Evolutionary conservation across 805 yeast species (phyloP), one percentile per base, ranked within the genome.

Genomic region (Torulaspora franciscae): DNA sequence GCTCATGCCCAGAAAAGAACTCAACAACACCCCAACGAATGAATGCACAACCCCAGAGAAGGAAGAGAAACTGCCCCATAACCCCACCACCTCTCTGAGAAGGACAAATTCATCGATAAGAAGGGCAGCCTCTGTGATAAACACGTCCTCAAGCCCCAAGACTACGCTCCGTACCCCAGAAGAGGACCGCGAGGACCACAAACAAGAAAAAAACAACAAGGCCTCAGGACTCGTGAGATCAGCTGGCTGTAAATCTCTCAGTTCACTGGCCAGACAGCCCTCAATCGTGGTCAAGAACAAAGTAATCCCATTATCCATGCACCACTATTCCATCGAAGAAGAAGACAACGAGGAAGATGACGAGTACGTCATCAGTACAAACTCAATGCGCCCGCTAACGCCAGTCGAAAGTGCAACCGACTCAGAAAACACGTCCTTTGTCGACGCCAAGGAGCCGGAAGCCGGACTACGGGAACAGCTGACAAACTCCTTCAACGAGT

Each of bases 71-170:
- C 22, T 38, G 6, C 28, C 30, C 11, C 43, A 40, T 7, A 43
- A 44, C 19, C 49, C 49, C 5, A 45, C 48, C 3, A 40, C 57
- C 6, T 55, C 65, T 14, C 45, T 65, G 34, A 57, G 67, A 48
- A 57, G 69, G 27, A 62, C 68, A 0, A 61, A 63, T 6, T 65
- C 69, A 0, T 62, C 67, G 6, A 64, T 65, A 15, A 63, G 61
- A 47, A 56, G 69, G 45, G 69, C 69, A 8, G 68, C 67, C 4
- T 65, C 69, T 1, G 58, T 55, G 1, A 52, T 64, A 25, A 60
- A 59, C 8, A 44, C 61, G 2, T 45, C 58, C 4, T 36, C 37
- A 48, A 35, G 24, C 40, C 41, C 14, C 19, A 29, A 28, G 13
- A 8, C 43, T 7, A 10, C 38, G 9, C 27, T 14, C 5, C 23